Evolutionary conservation across 2,329 filamentous ascomycete genomes (phyloP).

Genomic region (Aphanoascus verrucosus): DNA sequence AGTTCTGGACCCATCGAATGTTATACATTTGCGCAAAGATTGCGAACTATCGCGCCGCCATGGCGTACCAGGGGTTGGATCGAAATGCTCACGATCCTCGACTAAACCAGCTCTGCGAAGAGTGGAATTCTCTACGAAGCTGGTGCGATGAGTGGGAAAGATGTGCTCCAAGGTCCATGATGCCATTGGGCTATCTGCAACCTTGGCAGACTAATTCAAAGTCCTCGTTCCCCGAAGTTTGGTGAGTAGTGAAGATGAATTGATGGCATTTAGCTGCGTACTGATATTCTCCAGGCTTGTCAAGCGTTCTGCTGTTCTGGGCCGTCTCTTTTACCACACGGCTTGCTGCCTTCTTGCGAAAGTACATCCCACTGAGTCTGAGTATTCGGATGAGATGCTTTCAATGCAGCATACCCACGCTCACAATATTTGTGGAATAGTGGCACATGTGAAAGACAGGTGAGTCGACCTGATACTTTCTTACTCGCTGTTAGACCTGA

Average conservation of each 20-base stretch:
- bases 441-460: conserved; percentile 71
- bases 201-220: conserved; percentile 55
- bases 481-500: not conserved
- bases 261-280: conserved; percentile 7
- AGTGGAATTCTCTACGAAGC: conserved; percentile 72
- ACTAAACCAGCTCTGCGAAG: conserved; percentile 53
- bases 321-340: conserved; percentile 80
- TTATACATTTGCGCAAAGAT: conserved; percentile 81
- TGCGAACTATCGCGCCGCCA: conserved; percentile 67
- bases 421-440: conserved; percentile 78
- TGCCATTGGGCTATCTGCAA: conserved; percentile 67
- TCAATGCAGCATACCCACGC: conserved; percentile 62
- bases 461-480: conserved; percentile 22
- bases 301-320: conserved; percentile 69
- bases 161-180: conserved; percentile 73
- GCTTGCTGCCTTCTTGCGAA: conserved; percentile 71
- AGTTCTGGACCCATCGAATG: conserved; percentile 79
- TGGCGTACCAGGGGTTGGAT: conserved; percentile 51
- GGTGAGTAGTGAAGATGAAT: conserved; percentile 43
- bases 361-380: conserved; percentile 58
- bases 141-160: conserved; percentile 76
- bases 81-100: conserved; percentile 49
- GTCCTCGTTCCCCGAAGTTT: conserved; percentile 76
- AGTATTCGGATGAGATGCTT: conserved; percentile 55
- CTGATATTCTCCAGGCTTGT: conserved; percentile 50